phyloP scores from a whole-genome alignment of 1,284 basidiomycete species.

The Tetrapyrgos nigripes region DNA sequence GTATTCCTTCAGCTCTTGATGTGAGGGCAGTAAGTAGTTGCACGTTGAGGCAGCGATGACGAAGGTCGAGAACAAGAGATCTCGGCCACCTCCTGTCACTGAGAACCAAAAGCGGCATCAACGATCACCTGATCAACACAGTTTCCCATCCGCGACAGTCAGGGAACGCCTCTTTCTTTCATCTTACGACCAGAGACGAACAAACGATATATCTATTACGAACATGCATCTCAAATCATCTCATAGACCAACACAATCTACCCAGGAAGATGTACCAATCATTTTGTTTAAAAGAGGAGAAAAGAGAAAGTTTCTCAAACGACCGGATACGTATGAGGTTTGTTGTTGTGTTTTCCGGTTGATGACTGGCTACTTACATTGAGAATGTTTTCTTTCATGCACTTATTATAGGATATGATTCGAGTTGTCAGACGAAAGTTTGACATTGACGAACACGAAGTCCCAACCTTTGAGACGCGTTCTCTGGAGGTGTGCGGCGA shows the following conservation, averaged over 20 bases:
- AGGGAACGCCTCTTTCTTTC: too few species aligned
- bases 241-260: background rate
- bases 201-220: background rate
- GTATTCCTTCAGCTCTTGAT: too few species aligned
- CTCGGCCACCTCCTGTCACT: too few species aligned
- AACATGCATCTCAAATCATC: background rate
- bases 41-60: too few species aligned
- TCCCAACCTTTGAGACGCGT: slow-evolving; percentile 2
- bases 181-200: background rate
- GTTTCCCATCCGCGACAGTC: background rate
- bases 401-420: background rate
- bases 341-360: background rate
- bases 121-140: background rate
- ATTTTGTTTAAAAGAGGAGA: background rate
- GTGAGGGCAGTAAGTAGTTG: too few species aligned
- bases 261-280: background rate
- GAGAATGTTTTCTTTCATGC: background rate
- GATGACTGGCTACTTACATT: too few species aligned
- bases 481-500: background rate
- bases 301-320: slow-evolving; percentile 7
- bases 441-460: background rate
- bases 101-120: too few species aligned
- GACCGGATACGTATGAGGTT: slow-evolving; percentile 7
- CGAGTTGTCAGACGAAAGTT: slow-evolving; percentile 10
- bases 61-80: too few species aligned